Evolutionary conservation across 148 eudicot genomes (phyloP).

Genomic region (Chenopodium berlandieri): DNA sequence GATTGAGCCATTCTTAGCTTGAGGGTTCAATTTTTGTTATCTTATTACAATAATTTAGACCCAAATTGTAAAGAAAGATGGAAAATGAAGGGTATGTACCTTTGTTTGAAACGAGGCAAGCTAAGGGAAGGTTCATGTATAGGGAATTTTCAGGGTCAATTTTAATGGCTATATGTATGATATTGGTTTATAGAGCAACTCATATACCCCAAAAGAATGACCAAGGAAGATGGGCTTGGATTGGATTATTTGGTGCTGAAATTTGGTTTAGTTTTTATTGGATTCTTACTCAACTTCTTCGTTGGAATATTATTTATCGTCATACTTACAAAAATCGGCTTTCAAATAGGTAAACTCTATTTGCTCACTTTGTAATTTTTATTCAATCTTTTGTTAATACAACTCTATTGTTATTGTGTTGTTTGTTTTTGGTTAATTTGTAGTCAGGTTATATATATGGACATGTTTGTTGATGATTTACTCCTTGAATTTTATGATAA

Average conservation of each 20-base stretch:
- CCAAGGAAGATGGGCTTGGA: constrained; percentile 42
- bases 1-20: no score
- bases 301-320: constrained; percentile 52
- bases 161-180: constrained; percentile 37
- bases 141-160: constrained; percentile 41
- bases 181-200: constrained; percentile 57
- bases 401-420: no score
- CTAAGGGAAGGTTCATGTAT: constrained; percentile 38
- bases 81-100: constrained; percentile 29
- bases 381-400: no score
- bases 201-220: constrained; percentile 23
- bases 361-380: no score
- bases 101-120: constrained; percentile 42
- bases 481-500: no score
- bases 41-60: no score
- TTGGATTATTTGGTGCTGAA: constrained; percentile 54
- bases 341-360: constrained; percentile 39
- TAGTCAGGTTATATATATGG: no score
- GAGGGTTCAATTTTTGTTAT: no score
- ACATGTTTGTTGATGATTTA: no score
- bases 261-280: constrained; percentile 73
- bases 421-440: no score
- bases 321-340: constrained; percentile 58
- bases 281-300: constrained; percentile 57
- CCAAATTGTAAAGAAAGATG: constrained; percentile 1